Conservation (phyloP, 2,329 filamentous ascomycete species). For the Aspergillus piperis region DNA sequence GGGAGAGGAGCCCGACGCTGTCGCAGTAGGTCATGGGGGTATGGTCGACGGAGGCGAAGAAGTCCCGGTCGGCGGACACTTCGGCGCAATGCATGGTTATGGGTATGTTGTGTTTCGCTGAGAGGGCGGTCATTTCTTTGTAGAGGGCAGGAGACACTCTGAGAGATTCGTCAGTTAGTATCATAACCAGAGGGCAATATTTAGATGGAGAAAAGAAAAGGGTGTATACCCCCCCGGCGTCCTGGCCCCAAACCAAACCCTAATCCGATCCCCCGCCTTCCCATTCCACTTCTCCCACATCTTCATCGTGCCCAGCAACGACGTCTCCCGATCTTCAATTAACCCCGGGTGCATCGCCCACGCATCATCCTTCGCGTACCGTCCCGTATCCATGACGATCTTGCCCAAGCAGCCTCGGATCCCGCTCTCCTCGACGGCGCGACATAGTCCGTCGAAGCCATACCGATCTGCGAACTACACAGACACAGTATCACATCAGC, state of each 20-base stretch:
- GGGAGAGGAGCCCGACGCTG: slow-evolving; percentile 41
- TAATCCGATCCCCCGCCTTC: slow-evolving; percentile 44
- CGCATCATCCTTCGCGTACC: slow-evolving; percentile 45
- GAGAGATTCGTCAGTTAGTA: not conserved
- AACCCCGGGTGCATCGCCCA: slow-evolving; percentile 49
- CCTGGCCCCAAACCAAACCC: slow-evolving; percentile 52
- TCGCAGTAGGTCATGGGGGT: slow-evolving; percentile 49
- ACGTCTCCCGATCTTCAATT: slow-evolving; percentile 43
- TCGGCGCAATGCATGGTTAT: slow-evolving; percentile 53
- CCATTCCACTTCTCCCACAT: slow-evolving; percentile 40
- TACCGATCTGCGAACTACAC: slow-evolving; percentile 48
- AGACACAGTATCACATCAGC: no score
- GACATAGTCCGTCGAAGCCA: slow-evolving; percentile 49
- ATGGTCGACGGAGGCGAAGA: slow-evolving; percentile 25
- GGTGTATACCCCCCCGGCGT: slow-evolving; percentile 48
- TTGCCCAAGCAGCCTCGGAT: slow-evolving; percentile 49
- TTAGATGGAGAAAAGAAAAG: not conserved
- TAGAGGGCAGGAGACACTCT: slow-evolving; percentile 40
- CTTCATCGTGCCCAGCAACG: slow-evolving; percentile 43
- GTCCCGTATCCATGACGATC: slow-evolving; percentile 48
- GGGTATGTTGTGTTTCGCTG: slow-evolving; percentile 42
- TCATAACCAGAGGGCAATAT: no score
- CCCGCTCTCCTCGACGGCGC: slow-evolving; percentile 47
- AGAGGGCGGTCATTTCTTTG: slow-evolving; percentile 45
- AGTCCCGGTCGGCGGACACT: slow-evolving; percentile 14